Evolutionary conservation across 441 rosid species (phyloP).

Genomic region (Kokia cookei): DNA sequence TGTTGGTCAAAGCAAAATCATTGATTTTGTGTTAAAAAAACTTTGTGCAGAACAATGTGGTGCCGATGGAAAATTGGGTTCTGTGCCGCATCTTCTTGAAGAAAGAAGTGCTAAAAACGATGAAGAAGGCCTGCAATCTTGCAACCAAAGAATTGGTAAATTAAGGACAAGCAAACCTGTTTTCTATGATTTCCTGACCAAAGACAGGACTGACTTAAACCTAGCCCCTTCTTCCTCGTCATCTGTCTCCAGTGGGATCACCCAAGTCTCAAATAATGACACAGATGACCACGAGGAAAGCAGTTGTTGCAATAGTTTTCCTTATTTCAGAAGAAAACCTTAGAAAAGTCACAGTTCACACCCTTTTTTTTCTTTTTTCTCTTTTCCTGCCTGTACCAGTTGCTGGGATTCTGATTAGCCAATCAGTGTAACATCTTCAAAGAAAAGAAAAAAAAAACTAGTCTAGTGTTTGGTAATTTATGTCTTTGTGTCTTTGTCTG

Average conservation of each 20-base stretch:
- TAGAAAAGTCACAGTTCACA: constrained; percentile 8
- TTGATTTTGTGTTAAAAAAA: neutral
- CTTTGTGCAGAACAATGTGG: constrained; percentile 36
- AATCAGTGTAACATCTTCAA: constrained; percentile 22
- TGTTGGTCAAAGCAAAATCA: neutral
- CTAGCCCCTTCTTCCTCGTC: constrained; percentile 51
- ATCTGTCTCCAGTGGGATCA: constrained; percentile 75
- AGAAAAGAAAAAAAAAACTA: constrained; percentile 10
- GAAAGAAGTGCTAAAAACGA: constrained; percentile 55
- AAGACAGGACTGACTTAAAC: constrained; percentile 57
- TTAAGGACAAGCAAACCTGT: constrained; percentile 48
- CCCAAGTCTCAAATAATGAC: constrained; percentile 52
- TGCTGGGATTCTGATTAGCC: constrained; percentile 19
- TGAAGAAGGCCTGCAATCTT: constrained; percentile 26
- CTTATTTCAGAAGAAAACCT: constrained; percentile 50
- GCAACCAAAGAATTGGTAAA: constrained; percentile 27
- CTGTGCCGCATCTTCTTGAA: constrained; percentile 88
- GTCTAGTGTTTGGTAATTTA: constrained; percentile 14
- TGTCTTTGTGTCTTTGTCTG: constrained; percentile 8
- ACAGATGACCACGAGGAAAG: constrained; percentile 63
- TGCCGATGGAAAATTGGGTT: constrained; percentile 73
- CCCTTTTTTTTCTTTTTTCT: neutral
- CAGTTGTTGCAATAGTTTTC: constrained; percentile 66
- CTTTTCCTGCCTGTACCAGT: constrained; percentile 14
- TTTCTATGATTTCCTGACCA: constrained; percentile 73